Percentiles rank a stretch among this genome's conserved stretches.
phyloP scores from a whole-genome alignment of 208 protist species.

The Sergeia podlipaevii region DNA sequence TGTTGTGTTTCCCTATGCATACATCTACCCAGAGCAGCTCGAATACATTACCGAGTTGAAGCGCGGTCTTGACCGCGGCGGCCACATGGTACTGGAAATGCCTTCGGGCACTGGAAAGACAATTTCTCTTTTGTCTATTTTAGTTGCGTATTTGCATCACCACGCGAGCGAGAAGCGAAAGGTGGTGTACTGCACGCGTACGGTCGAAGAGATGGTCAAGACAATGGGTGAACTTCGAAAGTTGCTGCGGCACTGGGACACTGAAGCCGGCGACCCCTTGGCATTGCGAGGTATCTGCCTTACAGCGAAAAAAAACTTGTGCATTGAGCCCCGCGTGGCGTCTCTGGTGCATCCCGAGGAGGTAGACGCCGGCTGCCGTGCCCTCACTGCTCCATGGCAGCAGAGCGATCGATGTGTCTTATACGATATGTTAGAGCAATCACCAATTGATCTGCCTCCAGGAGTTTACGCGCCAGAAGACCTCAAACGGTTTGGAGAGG shows the following conservation, averaged over 20 bases:
- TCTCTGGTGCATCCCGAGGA: slow-evolving; percentile 60
- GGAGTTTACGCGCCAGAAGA: slow-evolving; percentile 98
- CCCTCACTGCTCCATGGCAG: slow-evolving; percentile 94
- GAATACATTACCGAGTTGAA: slow-evolving; percentile 98
- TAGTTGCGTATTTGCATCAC: slow-evolving; percentile 92
- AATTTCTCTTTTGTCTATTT: slow-evolving; percentile 97
- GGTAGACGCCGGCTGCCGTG: slow-evolving; percentile 94
- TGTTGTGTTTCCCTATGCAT: slow-evolving; percentile 98
- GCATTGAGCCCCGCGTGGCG: slow-evolving; percentile 91
- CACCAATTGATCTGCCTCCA: slow-evolving; percentile 66
- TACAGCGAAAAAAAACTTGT: slow-evolving; percentile 95
- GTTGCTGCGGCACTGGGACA: slow-evolving; percentile 75
- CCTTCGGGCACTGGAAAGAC: slow-evolving; percentile 99
- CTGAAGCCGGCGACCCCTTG: slow-evolving; percentile 39
- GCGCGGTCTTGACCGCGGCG: slow-evolving; percentile 88
- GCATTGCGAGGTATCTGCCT: slow-evolving; percentile 81
- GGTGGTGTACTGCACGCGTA: slow-evolving; percentile 99
- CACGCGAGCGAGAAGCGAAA: slow-evolving; percentile 93
- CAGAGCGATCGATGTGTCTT: slow-evolving; percentile 58
- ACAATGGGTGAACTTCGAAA: slow-evolving; percentile 93
- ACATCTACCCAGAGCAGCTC: slow-evolving; percentile 99
- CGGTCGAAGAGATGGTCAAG: slow-evolving; percentile 98
- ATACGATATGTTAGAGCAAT: slow-evolving; percentile 74
- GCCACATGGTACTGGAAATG: slow-evolving; percentile 98
- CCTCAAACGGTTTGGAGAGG: slow-evolving; percentile 89